These are phyloP conservation scores for Psilocybe azurescens DNA, from an alignment of 768 basidiomycete genomes.

Conservation along the genomic window DNA sequence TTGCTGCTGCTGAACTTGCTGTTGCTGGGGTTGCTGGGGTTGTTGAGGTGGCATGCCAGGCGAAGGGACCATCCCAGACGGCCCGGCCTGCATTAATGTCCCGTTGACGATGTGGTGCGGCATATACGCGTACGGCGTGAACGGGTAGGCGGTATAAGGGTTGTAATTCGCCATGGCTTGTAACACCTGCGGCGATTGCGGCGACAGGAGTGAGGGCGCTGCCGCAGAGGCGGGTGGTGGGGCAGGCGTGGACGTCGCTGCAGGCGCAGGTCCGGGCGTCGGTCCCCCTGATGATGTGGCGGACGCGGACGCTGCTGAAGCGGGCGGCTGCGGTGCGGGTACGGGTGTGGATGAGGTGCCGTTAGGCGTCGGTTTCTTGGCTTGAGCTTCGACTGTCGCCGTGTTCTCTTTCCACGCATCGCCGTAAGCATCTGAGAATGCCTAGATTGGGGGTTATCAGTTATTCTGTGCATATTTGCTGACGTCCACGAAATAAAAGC, in stretches of 20 bases:
- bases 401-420: conserved; percentile 70
- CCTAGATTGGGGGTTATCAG: conserved; percentile 32
- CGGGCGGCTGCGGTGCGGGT: conserved; percentile 11
- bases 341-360: conserved; percentile 4
- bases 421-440: conserved; percentile 56
- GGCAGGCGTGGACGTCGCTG: conserved; percentile 1
- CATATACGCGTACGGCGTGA: conserved; percentile 32
- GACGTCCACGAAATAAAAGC: neutral
- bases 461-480: neutral
- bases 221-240: conserved; percentile 8
- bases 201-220: neutral
- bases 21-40: neutral
- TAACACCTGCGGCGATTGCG: conserved; percentile 13
- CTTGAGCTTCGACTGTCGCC: conserved; percentile 32
- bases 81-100: conserved; percentile 21
- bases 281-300: neutral
- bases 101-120: conserved; percentile 29
- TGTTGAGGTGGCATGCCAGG: conserved; percentile 6
- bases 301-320: neutral
- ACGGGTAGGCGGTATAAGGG: conserved; percentile 30
- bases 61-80: conserved; percentile 13
- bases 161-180: conserved; percentile 24
- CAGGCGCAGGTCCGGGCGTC: neutral
- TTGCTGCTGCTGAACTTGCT: conserved; percentile 15
- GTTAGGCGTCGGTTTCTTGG: conserved; percentile 5